Base-by-base conservation (phyloP, 768 basidiomycete species). In the Rhodotorula toruloides region DNA sequence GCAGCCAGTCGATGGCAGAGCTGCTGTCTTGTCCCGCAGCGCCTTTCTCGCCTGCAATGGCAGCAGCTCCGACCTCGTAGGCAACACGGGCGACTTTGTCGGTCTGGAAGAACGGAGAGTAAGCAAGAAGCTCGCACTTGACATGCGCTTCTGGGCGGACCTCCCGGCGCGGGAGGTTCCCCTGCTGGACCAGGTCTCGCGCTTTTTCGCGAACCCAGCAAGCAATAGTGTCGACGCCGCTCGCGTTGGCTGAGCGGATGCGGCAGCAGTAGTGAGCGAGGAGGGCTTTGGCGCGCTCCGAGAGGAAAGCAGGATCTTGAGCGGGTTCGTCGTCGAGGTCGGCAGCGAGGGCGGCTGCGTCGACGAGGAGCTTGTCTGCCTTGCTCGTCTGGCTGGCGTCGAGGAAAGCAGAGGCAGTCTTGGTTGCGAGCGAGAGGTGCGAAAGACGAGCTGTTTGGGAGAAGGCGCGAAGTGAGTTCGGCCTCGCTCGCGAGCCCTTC, bases 341-440 rank as follows among this genome's bases (percentile, higher is more conserved):
- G 13, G 36, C 6, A 14, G 32, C 53, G 53, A 54, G 21, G 40
- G 42, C 13, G 22, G 31, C 48, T 25, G 40, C 34, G 3, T 42
- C 47, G 12, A 27, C 22, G 32, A 50, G 8, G n/a, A 58, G 39
- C 5, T 42, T 22, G 22, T 63, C 55, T 27, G 49, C 62, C 19
- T 8, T 2, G 0, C 40, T 1, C 7, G n/a, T 0, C 5, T 21
- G 40, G 2, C 12, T 14, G 13, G 40, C 49, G 22, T 29, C 39
- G 37, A 60, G 40, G 6, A 50, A n/a, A 4, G 62, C 55, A 19
- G 9, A 6, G 5, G 47, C 39, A 5, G 49, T 40, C 40, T 58
- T 63, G 27, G 42, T 52, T 0, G 55, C 40, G 49, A 63, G 62
- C 39, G 54, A 40, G 40, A 63, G 62, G 21, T 57, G 62, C 29